Percentiles rank a stretch among this genome's conserved stretches.
These are phyloP conservation scores for Penicillium sp. DNA, from an alignment of 2,329 filamentous ascomycete species.

Conservation along the genomic window DNA sequence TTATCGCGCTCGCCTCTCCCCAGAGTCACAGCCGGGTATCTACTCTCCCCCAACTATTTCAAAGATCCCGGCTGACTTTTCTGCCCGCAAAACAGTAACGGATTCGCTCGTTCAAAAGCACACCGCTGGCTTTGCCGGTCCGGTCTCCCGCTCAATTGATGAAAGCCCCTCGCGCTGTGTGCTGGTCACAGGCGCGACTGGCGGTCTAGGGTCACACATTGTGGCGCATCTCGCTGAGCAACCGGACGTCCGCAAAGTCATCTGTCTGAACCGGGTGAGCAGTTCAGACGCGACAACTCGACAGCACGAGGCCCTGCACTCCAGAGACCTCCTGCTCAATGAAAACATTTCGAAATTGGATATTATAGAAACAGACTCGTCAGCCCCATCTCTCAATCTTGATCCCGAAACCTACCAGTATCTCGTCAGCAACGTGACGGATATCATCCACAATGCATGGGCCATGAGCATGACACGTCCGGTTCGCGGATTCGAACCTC, in stretches of 20 bases:
- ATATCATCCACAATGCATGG: conserved; percentile 9
- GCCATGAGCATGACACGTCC: neutral
- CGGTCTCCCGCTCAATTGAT: neutral
- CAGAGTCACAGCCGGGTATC: neutral
- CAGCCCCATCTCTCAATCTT: neutral
- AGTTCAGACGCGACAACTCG: neutral
- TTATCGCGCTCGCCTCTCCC: conserved; percentile 23
- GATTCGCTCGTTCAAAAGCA: neutral
- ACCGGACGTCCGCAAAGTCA: neutral
- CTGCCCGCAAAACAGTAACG: neutral
- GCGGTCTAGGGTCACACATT: conserved; percentile 5
- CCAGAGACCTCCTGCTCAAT: neutral
- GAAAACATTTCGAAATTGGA: neutral
- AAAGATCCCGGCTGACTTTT: neutral
- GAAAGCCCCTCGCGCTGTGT: neutral
- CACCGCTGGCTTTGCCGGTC: neutral
- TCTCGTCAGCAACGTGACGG: neutral
- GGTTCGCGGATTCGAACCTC: neutral
- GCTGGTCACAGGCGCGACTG: conserved; percentile 12
- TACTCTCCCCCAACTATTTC: neutral
- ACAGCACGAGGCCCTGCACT: neutral
- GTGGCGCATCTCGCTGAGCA: neutral
- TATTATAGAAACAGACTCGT: conserved; percentile 2
- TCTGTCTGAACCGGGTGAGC: conserved; percentile 6
- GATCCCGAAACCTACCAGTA: neutral